These are phyloP conservation scores for Spiraea crenata DNA, from an alignment of 331 rosid species.

Conservation along the genomic window DNA sequence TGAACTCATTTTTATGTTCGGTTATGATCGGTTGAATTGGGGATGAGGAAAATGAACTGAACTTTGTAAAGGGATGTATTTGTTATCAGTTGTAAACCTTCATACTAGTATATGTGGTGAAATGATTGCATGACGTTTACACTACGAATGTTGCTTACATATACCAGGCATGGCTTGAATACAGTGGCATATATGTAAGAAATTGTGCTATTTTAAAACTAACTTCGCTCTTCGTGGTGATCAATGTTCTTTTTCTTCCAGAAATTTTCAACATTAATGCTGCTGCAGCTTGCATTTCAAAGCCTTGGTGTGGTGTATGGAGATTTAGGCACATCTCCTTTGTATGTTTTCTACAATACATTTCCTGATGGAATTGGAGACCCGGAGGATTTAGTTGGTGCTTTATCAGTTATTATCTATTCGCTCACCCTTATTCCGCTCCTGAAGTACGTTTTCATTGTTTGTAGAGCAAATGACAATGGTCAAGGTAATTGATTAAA, in stretches of 20 bases:
- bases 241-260: slow-evolving; percentile 1
- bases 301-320: slow-evolving; percentile 42
- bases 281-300: slow-evolving; percentile 30
- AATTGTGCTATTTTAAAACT: background rate
- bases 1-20: background rate
- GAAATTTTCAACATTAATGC: slow-evolving; percentile 18
- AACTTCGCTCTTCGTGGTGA: background rate
- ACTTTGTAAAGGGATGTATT: background rate
- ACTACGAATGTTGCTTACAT: background rate
- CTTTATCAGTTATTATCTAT: slow-evolving; percentile 30
- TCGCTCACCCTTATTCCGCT: slow-evolving; percentile 35
- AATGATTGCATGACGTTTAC: background rate
- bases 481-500: slow-evolving; percentile 31
- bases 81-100: background rate
- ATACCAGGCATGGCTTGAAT: background rate
- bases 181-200: background rate
- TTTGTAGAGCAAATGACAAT: slow-evolving; percentile 33
- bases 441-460: slow-evolving; percentile 36
- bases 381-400: slow-evolving; percentile 26
- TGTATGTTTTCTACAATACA: slow-evolving; percentile 39
- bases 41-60: too few species aligned
- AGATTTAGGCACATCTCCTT: slow-evolving; percentile 34
- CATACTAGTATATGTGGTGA: background rate
- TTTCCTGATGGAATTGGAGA: slow-evolving; percentile 29
- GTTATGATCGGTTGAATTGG: background rate